A percentile compares a stretch with the other conserved stretches of the same genome.
These are phyloP conservation scores for Agrocybe chaxingu DNA, from an alignment of 768 basidiomycete genomes.

Conservation along the genomic window DNA sequence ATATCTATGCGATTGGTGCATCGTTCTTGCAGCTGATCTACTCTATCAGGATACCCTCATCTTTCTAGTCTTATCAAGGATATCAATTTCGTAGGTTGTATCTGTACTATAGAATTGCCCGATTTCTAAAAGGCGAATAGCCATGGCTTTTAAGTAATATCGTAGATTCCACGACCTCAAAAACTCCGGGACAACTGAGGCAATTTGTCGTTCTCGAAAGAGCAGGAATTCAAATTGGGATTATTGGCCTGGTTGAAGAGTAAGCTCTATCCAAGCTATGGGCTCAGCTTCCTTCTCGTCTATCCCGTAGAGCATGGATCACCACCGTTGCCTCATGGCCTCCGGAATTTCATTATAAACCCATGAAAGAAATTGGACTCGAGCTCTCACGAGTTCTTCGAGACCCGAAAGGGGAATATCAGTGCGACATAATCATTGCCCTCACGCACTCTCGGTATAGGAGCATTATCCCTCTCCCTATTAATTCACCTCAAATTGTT, in stretches of 20 bases:
- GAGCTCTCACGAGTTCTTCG: conserved; percentile 72
- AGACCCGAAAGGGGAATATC: conserved; percentile 62
- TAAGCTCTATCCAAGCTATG: conserved; percentile 22
- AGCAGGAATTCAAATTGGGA: conserved; percentile 66
- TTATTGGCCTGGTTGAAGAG: conserved; percentile 89
- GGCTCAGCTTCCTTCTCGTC: not conserved
- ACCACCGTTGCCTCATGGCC: conserved; percentile 87
- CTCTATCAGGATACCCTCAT: conserved; percentile 26
- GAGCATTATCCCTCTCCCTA: too few species aligned
- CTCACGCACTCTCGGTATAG: conserved; percentile 75
- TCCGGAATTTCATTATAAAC: conserved; percentile 65
- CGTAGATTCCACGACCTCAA: conserved; percentile 60
- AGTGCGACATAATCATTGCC: conserved; percentile 81
- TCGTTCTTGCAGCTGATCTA: not conserved
- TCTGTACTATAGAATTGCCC: not conserved
- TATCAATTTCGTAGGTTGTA: conserved; percentile 63
- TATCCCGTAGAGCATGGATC: conserved; percentile 74
- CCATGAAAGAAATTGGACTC: conserved; percentile 72
- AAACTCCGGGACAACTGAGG: conserved; percentile 57
- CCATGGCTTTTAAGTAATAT: conserved; percentile 93
- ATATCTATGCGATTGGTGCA: not conserved
- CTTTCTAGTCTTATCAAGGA: conserved; percentile 62
- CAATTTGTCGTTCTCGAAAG: conserved; percentile 69
- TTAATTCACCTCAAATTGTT: conserved; percentile 7
- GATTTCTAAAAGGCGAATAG: conserved; percentile 29